These are phyloP conservation scores for Pseudotsuga menziesii DNA, from an alignment of 75 land plant genomes.

Conservation along the genomic window DNA sequence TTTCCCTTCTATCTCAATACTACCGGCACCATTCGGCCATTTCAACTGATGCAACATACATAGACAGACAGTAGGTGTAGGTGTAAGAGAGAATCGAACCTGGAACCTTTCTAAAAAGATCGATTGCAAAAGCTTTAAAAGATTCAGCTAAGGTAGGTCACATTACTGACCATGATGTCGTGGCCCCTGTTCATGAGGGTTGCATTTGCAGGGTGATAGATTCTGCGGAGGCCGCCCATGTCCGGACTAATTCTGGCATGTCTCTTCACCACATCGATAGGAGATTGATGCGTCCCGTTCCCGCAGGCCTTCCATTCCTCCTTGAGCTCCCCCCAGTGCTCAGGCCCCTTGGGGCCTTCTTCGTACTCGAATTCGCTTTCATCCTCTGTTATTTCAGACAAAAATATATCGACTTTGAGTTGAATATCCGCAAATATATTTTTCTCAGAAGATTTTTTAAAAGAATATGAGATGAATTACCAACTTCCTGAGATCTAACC, in stretches of 20 bases:
- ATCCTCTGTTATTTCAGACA: constrained; percentile 25
- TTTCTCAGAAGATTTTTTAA: no score
- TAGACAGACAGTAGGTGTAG: background rate
- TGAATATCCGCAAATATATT: background rate
- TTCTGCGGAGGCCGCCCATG: constrained; percentile 6
- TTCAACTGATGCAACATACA: constrained; percentile 8
- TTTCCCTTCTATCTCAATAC: constrained; percentile 25
- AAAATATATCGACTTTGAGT: no score
- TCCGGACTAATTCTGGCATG: background rate
- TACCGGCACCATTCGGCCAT: constrained; percentile 24
- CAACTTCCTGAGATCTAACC: constrained; percentile 8
- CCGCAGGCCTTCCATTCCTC: constrained; percentile 41
- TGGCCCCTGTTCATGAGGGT: constrained; percentile 18
- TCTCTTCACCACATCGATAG: constrained; percentile 30
- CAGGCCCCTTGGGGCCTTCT: constrained; percentile 25
- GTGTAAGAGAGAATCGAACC: background rate
- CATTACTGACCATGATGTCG: constrained; percentile 17
- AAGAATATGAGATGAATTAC: background rate
- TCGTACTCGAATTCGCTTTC: constrained; percentile 42
- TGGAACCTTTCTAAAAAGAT: background rate
- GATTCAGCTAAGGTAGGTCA: no score
- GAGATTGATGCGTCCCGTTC: constrained; percentile 43
- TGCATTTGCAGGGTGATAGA: constrained; percentile 14
- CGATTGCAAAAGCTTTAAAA: background rate
- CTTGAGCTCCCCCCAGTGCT: constrained; percentile 43